Evolutionary conservation across 1,139 yeast species (phyloP).

Genomic region (Hyphopichia pseudoburtonii): DNA sequence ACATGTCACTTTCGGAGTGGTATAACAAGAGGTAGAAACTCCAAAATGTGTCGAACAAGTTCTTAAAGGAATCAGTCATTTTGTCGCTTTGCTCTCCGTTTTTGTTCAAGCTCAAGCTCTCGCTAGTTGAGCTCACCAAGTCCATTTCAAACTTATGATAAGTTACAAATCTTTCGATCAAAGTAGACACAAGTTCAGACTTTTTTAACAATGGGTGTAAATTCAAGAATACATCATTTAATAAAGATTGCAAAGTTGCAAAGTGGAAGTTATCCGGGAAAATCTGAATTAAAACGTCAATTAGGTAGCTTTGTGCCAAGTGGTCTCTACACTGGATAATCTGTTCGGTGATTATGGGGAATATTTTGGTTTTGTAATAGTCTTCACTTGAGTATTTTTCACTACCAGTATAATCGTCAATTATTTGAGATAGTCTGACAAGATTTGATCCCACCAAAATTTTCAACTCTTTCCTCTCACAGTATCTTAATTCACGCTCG

Average conservation of each 20-base stretch:
- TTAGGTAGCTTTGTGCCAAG: slow-evolving; percentile 85
- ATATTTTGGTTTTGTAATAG: slow-evolving; percentile 61
- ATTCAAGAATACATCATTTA: slow-evolving; percentile 60
- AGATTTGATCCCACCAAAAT: slow-evolving; percentile 91
- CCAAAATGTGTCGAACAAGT: slow-evolving; percentile 64
- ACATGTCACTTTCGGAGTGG: slow-evolving; percentile 59
- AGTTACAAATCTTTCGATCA: slow-evolving; percentile 73
- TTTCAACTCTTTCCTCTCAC: slow-evolving; percentile 85
- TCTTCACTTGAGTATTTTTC: slow-evolving; percentile 30
- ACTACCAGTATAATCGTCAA: slow-evolving; percentile 60
- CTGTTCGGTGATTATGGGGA: slow-evolving; percentile 85
- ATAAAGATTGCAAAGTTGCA: slow-evolving; percentile 64
- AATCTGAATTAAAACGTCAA: slow-evolving; percentile 88
- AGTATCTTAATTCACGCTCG: slow-evolving; percentile 70
- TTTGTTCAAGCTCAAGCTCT: slow-evolving; percentile 5
- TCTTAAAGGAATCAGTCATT: slow-evolving; percentile 7
- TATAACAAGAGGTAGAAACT: slow-evolving; percentile 55
- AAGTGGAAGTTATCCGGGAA: slow-evolving; percentile 93
- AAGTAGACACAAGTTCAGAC: slow-evolving; percentile 62
- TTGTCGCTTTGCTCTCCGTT: slow-evolving; percentile 5
- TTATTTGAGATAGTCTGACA: slow-evolving; percentile 84
- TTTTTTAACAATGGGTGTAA: slow-evolving; percentile 71
- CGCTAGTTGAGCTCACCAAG: slow-evolving; percentile 6
- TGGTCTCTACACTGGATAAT: slow-evolving; percentile 90
- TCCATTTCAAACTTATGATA: slow-evolving; percentile 44